Evolutionary conservation across 1,284 basidiomycete genomes (phyloP).

Genomic region (Gomphus sp.): DNA sequence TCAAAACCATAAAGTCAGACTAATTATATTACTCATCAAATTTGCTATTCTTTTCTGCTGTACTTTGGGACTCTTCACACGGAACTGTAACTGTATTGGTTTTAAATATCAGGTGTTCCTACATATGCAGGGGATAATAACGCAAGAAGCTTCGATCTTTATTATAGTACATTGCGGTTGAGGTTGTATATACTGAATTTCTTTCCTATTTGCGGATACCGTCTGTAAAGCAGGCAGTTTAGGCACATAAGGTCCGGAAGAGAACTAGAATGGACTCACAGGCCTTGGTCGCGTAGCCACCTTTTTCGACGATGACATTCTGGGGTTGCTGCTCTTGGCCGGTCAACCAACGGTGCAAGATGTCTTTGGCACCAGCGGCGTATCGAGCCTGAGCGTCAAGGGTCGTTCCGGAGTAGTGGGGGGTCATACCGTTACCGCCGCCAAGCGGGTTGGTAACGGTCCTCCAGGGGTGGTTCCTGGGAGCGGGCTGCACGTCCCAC

Average conservation of each 20-base stretch:
- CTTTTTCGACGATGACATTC: constrained; percentile 73
- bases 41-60: too few species aligned
- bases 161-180: background rate
- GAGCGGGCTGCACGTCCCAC: constrained; percentile 79
- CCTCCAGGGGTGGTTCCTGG: constrained; percentile 82
- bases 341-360: constrained; percentile 71
- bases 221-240: constrained; percentile 21
- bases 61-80: background rate
- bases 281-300: constrained; percentile 32
- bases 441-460: constrained; percentile 73
- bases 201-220: constrained; percentile 27
- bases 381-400: constrained; percentile 90
- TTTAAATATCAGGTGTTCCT: background rate
- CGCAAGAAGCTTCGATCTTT: background rate
- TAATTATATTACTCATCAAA: too few species aligned
- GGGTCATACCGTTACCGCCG: constrained; percentile 81
- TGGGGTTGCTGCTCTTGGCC: constrained; percentile 63
- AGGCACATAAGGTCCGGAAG: background rate
- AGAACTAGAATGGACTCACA: constrained; percentile 15
- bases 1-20: too few species aligned
- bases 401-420: constrained; percentile 84
- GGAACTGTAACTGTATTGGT: too few species aligned
- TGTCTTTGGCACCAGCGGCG: constrained; percentile 71
- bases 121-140: too few species aligned
- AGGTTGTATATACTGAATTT: background rate